Conservation (phyloP, 1,284 basidiomycete species). For the Violaceomyces palustris region DNA sequence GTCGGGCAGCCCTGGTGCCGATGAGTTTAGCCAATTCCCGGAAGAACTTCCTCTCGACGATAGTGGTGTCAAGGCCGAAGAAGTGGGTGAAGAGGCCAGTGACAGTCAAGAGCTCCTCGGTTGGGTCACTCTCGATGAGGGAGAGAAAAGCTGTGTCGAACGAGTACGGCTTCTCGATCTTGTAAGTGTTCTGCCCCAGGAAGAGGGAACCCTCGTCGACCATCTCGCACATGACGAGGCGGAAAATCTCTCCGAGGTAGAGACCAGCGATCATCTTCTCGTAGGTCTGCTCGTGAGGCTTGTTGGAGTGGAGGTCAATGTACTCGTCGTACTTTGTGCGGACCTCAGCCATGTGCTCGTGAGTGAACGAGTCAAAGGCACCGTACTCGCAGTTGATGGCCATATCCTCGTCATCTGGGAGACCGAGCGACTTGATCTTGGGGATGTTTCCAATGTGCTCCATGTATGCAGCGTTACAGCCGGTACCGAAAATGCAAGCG, state of each 20-base stretch:
- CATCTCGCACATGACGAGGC: conserved; percentile 87
- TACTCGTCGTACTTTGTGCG: conserved; percentile 87
- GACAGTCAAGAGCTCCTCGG: conserved; percentile 93
- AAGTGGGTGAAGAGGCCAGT: conserved; percentile 78
- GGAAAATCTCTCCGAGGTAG: conserved; percentile 93
- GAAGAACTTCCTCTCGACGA: conserved; percentile 49
- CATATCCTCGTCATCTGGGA: conserved; percentile 70
- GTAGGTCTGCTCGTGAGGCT: conserved; percentile 89
- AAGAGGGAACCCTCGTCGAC: conserved; percentile 95
- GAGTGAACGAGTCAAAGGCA: conserved; percentile 92
- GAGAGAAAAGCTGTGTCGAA: conserved; percentile 96
- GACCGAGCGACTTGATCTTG: conserved; percentile 70
- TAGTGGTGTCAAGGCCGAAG: conserved; percentile 49
- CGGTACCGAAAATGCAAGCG: conserved; percentile 94
- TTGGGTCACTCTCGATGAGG: conserved; percentile 94
- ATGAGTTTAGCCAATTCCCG: conserved; percentile 66
- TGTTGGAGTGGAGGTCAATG: conserved; percentile 91
- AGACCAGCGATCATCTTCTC: conserved; percentile 98
- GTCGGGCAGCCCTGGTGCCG: conserved; percentile 47
- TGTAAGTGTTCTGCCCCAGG: conserved; percentile 93
- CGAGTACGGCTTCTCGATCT: conserved; percentile 83
- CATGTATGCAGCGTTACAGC: conserved; percentile 83
- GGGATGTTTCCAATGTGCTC: conserved; percentile 73
- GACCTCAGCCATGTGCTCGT: conserved; percentile 72
- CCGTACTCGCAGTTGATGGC: conserved; percentile 97